Percentiles rank a stretch among this genome's conserved stretches.
phyloP scores from a whole-genome alignment of 495 filamentous ascomycete genomes.

The Durotheca rogersii region DNA sequence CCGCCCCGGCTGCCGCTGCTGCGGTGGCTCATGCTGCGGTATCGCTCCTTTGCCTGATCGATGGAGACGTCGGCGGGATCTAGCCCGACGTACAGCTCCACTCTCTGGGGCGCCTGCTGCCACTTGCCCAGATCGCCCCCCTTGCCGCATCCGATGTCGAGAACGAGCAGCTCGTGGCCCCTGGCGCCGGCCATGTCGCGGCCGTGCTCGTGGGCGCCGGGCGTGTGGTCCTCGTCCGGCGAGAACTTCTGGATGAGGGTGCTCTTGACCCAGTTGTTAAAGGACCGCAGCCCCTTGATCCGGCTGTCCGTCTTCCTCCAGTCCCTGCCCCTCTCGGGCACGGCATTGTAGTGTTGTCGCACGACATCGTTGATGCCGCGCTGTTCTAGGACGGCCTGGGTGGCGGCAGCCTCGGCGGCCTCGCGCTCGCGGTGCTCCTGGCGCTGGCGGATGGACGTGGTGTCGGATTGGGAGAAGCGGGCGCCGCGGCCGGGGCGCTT shows the following conservation, averaged over 20 bases:
- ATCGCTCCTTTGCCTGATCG: conserved; percentile 82
- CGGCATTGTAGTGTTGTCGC: conserved; percentile 91
- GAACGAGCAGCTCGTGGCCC: conserved; percentile 65
- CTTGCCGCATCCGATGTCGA: conserved; percentile 96
- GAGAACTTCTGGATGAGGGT: conserved; percentile 96
- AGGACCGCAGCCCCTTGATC: conserved; percentile 90
- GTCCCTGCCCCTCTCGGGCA: conserved; percentile 85
- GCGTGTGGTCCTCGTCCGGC: conserved; percentile 68
- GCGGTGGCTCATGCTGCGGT: conserved; percentile 64
- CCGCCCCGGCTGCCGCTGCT: conserved; percentile 59
- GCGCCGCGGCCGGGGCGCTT: conserved; percentile 85
- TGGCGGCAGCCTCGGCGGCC: conserved; percentile 53
- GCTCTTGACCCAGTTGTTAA: conserved; percentile 99
- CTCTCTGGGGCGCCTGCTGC: conserved; percentile 81
- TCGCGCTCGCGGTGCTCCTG: conserved; percentile 66
- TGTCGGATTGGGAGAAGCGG: conserved; percentile 69
- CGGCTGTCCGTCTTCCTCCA: conserved; percentile 91
- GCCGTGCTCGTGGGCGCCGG: conserved; percentile 56
- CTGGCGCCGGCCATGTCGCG: conserved; percentile 43
- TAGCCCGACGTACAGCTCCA: conserved; percentile 87
- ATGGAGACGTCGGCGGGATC: conserved; percentile 92
- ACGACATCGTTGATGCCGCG: conserved; percentile 80
- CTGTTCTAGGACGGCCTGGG: conserved; percentile 36
- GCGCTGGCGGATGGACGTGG: conserved; percentile 66
- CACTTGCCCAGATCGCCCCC: conserved; percentile 95